Percentiles rank a stretch among this genome's conserved stretches.
Evolutionary conservation across 2,329 filamentous ascomycete species (phyloP).

Genomic region (Trichoderma sp.): DNA sequence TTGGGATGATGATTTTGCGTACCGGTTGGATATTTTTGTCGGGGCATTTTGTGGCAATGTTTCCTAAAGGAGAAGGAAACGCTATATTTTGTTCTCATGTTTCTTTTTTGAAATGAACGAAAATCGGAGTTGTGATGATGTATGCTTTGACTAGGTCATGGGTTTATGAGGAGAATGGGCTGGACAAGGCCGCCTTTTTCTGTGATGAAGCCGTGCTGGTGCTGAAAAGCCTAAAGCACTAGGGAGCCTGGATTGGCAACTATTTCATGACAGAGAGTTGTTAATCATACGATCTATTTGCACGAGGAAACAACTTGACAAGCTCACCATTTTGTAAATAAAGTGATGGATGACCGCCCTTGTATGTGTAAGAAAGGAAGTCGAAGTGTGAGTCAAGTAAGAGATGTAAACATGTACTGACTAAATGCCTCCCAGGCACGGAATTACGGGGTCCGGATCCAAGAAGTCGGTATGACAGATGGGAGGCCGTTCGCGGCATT

Average conservation of each 20-base stretch:
- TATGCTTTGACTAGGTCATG: constrained; percentile 2
- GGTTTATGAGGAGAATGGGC: neutral
- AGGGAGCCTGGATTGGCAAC: neutral
- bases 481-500: constrained; percentile 6
- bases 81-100: neutral
- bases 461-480: neutral
- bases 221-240: neutral
- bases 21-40: constrained; percentile 22
- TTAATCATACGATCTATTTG: neutral
- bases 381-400: neutral
- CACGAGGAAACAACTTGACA: neutral
- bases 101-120: neutral
- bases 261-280: neutral
- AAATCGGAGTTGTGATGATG: constrained; percentile 19
- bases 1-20: constrained; percentile 8
- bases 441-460: neutral
- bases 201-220: constrained; percentile 4
- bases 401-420: neutral
- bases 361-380: neutral
- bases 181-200: neutral
- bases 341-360: neutral
- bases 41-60: neutral
- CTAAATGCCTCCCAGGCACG: neutral
- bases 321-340: neutral
- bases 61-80: neutral